A percentile compares a stretch with the other conserved stretches of the same genome.
phyloP scores from a whole-genome alignment of 2,329 filamentous ascomycete genomes.

The Pestalotiopsis sp. region DNA sequence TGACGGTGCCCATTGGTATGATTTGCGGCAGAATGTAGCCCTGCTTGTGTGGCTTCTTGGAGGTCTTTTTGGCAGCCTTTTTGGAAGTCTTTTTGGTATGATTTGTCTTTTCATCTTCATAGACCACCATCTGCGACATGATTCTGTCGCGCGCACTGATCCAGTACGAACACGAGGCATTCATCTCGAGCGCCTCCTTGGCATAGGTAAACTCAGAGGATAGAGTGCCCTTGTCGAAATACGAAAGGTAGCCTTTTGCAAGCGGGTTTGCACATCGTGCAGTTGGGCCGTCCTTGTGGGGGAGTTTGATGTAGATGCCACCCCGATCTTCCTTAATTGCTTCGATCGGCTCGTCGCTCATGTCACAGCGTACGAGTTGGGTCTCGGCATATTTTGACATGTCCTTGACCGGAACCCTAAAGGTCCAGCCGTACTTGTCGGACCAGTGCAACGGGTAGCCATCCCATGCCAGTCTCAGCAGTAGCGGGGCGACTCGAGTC shows the following conservation, averaged over 20 bases:
- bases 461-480: conserved; percentile 87
- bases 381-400: conserved; percentile 67
- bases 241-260: conserved; percentile 86
- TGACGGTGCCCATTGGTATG: conserved; percentile 98
- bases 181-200: conserved; percentile 97
- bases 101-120: conserved; percentile 62
- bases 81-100: background rate
- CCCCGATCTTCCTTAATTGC: conserved; percentile 66
- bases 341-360: conserved; percentile 72
- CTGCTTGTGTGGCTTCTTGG: conserved; percentile 22
- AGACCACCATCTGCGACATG: conserved; percentile 93
- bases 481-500: conserved; percentile 81
- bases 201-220: conserved; percentile 89
- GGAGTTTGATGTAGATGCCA: conserved; percentile 85
- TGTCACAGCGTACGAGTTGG: conserved; percentile 74
- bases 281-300: conserved; percentile 90
- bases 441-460: conserved; percentile 91
- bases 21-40: conserved; percentile 94
- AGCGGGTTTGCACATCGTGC: conserved; percentile 85
- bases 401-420: conserved; percentile 70
- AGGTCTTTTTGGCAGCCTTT: background rate
- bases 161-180: conserved; percentile 98
- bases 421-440: conserved; percentile 90
- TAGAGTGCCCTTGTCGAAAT: conserved; percentile 87
- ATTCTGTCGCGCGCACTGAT: conserved; percentile 94